phyloP scores from a whole-genome alignment of 2,329 filamentous ascomycete genomes.

The Aspergillus proliferans region DNA sequence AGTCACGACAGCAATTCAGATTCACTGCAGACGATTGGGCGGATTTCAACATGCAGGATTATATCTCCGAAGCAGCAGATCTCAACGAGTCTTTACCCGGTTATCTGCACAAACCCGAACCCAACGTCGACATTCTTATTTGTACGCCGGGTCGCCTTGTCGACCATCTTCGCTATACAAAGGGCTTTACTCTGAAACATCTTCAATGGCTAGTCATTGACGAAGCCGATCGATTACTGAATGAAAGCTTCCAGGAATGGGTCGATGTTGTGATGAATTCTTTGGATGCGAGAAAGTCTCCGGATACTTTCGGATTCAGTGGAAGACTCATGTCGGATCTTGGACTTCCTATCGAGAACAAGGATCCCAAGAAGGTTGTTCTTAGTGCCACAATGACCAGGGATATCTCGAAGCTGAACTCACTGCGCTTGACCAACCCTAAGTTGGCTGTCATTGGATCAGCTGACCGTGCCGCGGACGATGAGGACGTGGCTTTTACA shows the following conservation, averaged over 20 bases:
- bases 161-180: slow-evolving; percentile 79
- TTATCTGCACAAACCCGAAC: slow-evolving; percentile 60
- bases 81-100: slow-evolving; percentile 45
- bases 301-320: slow-evolving; percentile 41
- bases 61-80: slow-evolving; percentile 38
- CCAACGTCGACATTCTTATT: slow-evolving; percentile 79
- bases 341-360: slow-evolving; percentile 34
- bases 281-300: slow-evolving; percentile 49
- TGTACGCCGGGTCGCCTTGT: slow-evolving; percentile 89
- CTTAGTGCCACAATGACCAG: slow-evolving; percentile 89
- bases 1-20: slow-evolving; percentile 38
- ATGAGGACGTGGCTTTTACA: slow-evolving; percentile 13
- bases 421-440: slow-evolving; percentile 66
- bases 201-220: slow-evolving; percentile 87
- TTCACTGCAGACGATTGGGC: slow-evolving; percentile 43
- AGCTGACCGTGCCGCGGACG: slow-evolving; percentile 19
- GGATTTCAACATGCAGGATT: slow-evolving; percentile 41
- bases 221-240: slow-evolving; percentile 85
- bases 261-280: slow-evolving; percentile 61
- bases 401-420: slow-evolving; percentile 72
- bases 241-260: slow-evolving; percentile 92
- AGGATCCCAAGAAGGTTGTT: slow-evolving; percentile 67
- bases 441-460: slow-evolving; percentile 70
- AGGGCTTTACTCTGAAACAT: slow-evolving; percentile 70
- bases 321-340: slow-evolving; percentile 27